Base-by-base conservation (phyloP, 108 stramenopile species). In the Skeletonema costatum region DNA sequence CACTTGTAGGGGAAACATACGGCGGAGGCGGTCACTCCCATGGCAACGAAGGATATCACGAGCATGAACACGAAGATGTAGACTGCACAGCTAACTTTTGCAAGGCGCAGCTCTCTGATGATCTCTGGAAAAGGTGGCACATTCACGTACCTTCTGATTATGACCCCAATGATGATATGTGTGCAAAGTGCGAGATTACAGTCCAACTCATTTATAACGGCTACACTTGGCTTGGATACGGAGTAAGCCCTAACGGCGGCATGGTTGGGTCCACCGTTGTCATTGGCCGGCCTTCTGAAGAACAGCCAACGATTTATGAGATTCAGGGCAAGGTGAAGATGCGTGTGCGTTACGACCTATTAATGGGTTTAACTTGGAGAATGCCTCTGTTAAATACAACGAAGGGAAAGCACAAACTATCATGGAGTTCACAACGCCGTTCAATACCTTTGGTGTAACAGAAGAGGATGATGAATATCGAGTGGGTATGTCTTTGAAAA, bases 401-500 rank as follows among this genome's bases (percentile, higher is more conserved):
- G 66, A 66, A 30, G 62, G 71, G 11, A 70, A 66, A 5, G 53
- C 9, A 4, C 62, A 71, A 67, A 82, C 81, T 0, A 42, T 82
- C 41, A 82, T 82, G 74, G 74, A 82, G 46, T 82, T 82, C 59
- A 82, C 70, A 14, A 63, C 66, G 9, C 13, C 81, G 17, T 82
- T 82, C 60, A 58, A 46, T 41, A 66, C 42, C 32, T 68, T 75
- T 41, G 66, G 74, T 13, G 70, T 78, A 62, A 50, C 62, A 31
- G 61, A 62, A 14, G 70, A 44, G 25, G n/a, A 66, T 3, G 41
- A 53, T 29, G 74, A 71, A 66, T 58, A 56, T 25, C 21, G 25
- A 25, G 30, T 42, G 44, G 70, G 70, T 0, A 71, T 82, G 16
- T 56, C 65, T 2, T 60, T 82, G 58, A 35, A 60, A 2, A 68